Evolutionary conservation across 805 yeast species (phyloP).

Genomic region (Saccharomycopsis lassenensis): DNA sequence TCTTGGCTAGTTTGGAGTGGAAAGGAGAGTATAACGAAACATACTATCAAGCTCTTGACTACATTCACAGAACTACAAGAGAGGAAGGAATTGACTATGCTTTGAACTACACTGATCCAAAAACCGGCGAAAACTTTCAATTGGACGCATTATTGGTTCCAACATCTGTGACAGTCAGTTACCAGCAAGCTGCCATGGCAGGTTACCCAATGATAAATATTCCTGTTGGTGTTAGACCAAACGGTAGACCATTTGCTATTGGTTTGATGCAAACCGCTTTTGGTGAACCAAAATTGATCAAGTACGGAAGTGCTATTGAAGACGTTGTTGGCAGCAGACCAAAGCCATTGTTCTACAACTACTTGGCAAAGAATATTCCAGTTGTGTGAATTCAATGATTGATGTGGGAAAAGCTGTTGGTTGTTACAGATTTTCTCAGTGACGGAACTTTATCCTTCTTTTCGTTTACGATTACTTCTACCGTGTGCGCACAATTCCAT

Average conservation of each 20-base stretch:
- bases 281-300: slow-evolving; percentile 23
- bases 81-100: slow-evolving; percentile 26
- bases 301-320: slow-evolving; percentile 24
- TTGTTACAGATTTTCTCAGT: too few relatives aligned
- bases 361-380: slow-evolving; percentile 23
- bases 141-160: slow-evolving; percentile 22
- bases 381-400: too few relatives aligned
- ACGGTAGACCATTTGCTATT: slow-evolving; percentile 23
- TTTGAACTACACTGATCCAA: slow-evolving; percentile 22
- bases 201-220: slow-evolving; percentile 24
- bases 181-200: slow-evolving; percentile 25
- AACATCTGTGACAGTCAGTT: slow-evolving; percentile 21
- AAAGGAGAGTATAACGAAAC: slow-evolving; percentile 23
- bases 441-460: too few relatives aligned
- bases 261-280: slow-evolving; percentile 25
- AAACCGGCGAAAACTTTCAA: slow-evolving; percentile 21
- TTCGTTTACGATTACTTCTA: too few relatives aligned
- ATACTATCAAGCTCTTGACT: slow-evolving; percentile 24
- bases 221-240: slow-evolving; percentile 21
- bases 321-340: slow-evolving; percentile 20
- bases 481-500: too few relatives aligned
- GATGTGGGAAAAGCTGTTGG: too few relatives aligned
- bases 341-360: slow-evolving; percentile 21
- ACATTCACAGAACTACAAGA: slow-evolving; percentile 23
- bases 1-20: slow-evolving; percentile 23